A percentile compares a stretch with the other conserved stretches of the same genome.
Conservation (phyloP, 139 green algal species). For the Axilococcus clingmanii region DNA sequence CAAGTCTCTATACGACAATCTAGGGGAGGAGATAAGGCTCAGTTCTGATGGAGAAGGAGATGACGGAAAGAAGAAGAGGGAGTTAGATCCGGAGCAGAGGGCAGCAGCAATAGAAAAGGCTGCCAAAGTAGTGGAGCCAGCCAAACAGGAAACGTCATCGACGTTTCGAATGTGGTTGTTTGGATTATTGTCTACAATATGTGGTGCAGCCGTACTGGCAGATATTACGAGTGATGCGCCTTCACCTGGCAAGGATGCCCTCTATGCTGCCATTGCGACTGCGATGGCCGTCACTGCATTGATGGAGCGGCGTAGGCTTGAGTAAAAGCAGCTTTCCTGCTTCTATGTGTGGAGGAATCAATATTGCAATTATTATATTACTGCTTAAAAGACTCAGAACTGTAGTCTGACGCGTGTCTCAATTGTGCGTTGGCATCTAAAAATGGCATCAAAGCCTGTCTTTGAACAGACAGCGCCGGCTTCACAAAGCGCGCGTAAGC, state of each 20-base stretch:
- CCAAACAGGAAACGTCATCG: conserved; percentile 5
- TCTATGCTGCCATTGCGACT: conserved; percentile 14
- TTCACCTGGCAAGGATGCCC: conserved; percentile 13
- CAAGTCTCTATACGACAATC: conserved; percentile 28
- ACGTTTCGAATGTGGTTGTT: conserved; percentile 17
- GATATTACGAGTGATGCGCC: conserved; percentile 13
- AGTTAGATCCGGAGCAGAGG: conserved; percentile 1
- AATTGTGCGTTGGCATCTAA: neutral
- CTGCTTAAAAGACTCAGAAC: neutral
- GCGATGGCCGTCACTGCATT: conserved; percentile 13
- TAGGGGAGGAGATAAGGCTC: neutral
- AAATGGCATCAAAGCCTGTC: too few relatives aligned
- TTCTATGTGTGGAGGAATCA: neutral
- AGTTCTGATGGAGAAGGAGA: neutral
- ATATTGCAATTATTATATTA: conserved; percentile 4
- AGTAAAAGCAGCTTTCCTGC: neutral
- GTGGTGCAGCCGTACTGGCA: conserved; percentile 1
- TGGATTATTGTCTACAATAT: conserved; percentile 9
- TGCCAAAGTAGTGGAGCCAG: conserved; percentile 13
- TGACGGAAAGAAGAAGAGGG: conserved; percentile 9
- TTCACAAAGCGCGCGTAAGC: too few relatives aligned
- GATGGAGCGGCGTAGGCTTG: neutral
- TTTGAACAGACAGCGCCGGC: too few relatives aligned
- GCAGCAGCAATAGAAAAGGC: conserved; percentile 2
- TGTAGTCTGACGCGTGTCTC: neutral